Conservation (phyloP, 176 grass and related monocot species). For the Paspalum vaginatum region DNA sequence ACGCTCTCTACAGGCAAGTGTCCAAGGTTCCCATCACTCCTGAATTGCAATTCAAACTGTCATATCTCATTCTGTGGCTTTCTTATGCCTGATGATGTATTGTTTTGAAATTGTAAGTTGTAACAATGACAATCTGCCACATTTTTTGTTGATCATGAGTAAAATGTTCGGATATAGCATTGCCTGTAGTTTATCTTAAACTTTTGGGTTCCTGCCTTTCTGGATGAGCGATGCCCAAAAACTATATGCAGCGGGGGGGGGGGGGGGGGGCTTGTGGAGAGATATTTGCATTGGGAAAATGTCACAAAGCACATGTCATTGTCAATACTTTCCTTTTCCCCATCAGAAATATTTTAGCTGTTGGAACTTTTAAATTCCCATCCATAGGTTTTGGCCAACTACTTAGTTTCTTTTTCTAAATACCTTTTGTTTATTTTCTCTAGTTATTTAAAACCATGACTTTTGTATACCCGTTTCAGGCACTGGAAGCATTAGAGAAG, state of each 20-base stretch:
- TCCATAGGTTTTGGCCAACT: neutral
- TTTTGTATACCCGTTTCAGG: conserved; percentile 47
- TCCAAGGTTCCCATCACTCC: neutral
- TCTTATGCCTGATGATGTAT: neutral
- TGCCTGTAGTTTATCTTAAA: neutral
- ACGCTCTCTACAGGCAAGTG: conserved; percentile 88
- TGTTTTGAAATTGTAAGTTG: neutral
- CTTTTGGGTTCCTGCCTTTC: neutral
- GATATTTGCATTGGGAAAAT: conserved; percentile 14
- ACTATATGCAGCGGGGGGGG: neutral
- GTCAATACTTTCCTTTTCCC: neutral
- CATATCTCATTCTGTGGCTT: neutral
- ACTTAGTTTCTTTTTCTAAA: neutral
- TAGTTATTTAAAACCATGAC: neutral
- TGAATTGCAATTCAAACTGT: neutral
- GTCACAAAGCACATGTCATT: neutral
- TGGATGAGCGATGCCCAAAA: neutral
- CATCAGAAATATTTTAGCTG: neutral
- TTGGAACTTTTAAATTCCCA: neutral
- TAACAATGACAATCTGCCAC: neutral
- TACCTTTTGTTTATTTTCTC: neutral
- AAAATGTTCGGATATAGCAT: neutral
- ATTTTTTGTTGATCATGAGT: neutral
- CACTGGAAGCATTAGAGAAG: conserved; percentile 91
- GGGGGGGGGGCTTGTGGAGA: neutral